A percentile compares a stretch with the other conserved stretches of the same genome.
Conservation (phyloP, 257 asterid species). For the Gentiana macrophylla region DNA sequence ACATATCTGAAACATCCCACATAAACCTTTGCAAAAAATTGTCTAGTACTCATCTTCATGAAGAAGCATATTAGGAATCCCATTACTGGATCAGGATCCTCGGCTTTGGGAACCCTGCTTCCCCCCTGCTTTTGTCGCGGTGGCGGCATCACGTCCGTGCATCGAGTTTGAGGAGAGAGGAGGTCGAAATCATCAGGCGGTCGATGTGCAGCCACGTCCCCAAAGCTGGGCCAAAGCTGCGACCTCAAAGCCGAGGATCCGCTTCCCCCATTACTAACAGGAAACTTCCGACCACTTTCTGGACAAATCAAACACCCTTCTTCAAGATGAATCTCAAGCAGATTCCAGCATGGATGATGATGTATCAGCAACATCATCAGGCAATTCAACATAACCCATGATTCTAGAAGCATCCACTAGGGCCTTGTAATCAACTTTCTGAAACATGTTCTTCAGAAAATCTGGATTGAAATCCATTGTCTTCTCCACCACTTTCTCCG, state of each 20-base stretch:
- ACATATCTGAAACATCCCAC: no score
- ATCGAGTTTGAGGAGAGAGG: no score
- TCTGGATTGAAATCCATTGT: constrained; percentile 56
- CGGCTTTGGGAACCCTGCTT: no score
- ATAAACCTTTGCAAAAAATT: no score
- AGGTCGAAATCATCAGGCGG: no score
- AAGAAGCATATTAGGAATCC: constrained; percentile 90
- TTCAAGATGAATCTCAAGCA: constrained; percentile 85
- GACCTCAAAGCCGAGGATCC: no score
- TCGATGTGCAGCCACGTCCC: no score
- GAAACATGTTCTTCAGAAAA: constrained; percentile 67
- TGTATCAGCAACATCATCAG: constrained; percentile 49
- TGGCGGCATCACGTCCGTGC: no score
- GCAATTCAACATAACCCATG: constrained; percentile 70
- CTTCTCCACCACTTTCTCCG: constrained; percentile 45
- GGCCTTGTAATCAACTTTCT: constrained; percentile 70
- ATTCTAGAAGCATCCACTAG: constrained; percentile 58
- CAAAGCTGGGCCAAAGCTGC: no score
- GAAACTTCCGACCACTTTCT: constrained; percentile 73
- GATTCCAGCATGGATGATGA: constrained; percentile 68
- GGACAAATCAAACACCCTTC: constrained; percentile 88
- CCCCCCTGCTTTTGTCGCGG: no score
- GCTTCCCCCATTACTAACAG: constrained; percentile 80
- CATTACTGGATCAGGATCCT: no score
- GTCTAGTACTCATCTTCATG: constrained; percentile 57